A percentile compares a stretch with the other conserved stretches of the same genome.
phyloP scores from a whole-genome alignment of 2,329 filamentous ascomycete species.

The Fusarium agapanthi region DNA sequence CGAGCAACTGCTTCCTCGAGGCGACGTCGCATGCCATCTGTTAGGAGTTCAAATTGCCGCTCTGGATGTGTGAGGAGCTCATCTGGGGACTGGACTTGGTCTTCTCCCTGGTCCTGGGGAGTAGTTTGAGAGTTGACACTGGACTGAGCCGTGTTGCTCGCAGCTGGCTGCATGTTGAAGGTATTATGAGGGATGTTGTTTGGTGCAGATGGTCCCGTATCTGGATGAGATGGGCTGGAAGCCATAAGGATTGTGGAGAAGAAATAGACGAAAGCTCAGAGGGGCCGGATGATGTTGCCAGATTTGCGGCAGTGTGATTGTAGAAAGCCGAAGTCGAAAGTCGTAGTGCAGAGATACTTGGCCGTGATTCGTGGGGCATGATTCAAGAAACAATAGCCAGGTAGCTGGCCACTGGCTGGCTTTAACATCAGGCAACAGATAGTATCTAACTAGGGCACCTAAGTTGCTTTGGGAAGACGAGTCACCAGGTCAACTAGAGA shows the following conservation, averaged over 20 bases:
- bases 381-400: not conserved
- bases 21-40: constrained; percentile 8
- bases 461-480: not conserved
- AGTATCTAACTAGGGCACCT: not conserved
- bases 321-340: not conserved
- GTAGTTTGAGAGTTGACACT: not conserved
- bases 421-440: not conserved
- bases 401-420: not conserved
- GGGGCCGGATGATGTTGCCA: not conserved
- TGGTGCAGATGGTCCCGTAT: not conserved
- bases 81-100: not conserved
- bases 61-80: constrained; percentile 5
- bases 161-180: not conserved
- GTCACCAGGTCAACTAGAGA: not conserved
- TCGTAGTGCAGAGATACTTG: not conserved
- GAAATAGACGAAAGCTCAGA: not conserved
- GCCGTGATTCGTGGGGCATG: not conserved
- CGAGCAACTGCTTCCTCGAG: constrained; percentile 18
- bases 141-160: not conserved
- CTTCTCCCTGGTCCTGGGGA: not conserved
- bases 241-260: not conserved
- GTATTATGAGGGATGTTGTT: not conserved
- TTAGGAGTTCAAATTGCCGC: not conserved
- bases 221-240: not conserved
- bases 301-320: not conserved